Base-by-base conservation (phyloP, 78 protist species). In the Paulinella micropora region DNA sequence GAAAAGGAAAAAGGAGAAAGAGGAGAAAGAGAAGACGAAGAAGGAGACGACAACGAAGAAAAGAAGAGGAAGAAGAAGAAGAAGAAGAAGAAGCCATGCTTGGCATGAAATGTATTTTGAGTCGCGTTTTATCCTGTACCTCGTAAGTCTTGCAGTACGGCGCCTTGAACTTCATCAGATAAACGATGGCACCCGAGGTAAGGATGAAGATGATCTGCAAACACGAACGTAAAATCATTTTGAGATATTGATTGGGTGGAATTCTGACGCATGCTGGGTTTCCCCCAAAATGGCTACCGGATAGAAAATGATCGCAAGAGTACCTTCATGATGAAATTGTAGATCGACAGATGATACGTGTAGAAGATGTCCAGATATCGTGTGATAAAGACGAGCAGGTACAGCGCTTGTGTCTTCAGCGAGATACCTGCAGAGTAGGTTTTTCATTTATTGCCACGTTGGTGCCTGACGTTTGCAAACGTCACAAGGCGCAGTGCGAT, bases 341-440 rank as follows among this genome's bases (percentile, higher is more conserved):
- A 89, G 6, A 79, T 34, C 37, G 69, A 37, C 28, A 36, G 51
- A n/a, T n/a, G n/a, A 2, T 6, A 34, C 69, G 41, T 88, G 85
- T 84, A 88, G 85, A 89, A 89, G 39, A 89, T 3, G 29, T 89
- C 91, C 28, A 89, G 38, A 32, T 89, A 89, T 0, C 91, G 86
- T 4, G 79, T 0, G 34, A 1, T 2, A 39, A 89, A 89, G 2
- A 89, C 91, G 0, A 89, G 41, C 3, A 31, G 87, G 82, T 89
- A 89, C 34, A 89, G 91, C 91, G 2, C 79, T 26, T 89, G 91
- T 1, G 87, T 82, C 1, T 89, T 82, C 38, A 89, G 87, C n/a
- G 91, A 89, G 39, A 89, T 82, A 39, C 91, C 91, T 0, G 91
- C 83, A 84, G 29, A n/a, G 29, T 28, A 23, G 77, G 77, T 64